Percentiles rank a stretch among this genome's conserved stretches.
These are phyloP conservation scores for Ophiostoma populinum DNA, from an alignment of 2,329 filamentous ascomycete species.

Conservation along the genomic window DNA sequence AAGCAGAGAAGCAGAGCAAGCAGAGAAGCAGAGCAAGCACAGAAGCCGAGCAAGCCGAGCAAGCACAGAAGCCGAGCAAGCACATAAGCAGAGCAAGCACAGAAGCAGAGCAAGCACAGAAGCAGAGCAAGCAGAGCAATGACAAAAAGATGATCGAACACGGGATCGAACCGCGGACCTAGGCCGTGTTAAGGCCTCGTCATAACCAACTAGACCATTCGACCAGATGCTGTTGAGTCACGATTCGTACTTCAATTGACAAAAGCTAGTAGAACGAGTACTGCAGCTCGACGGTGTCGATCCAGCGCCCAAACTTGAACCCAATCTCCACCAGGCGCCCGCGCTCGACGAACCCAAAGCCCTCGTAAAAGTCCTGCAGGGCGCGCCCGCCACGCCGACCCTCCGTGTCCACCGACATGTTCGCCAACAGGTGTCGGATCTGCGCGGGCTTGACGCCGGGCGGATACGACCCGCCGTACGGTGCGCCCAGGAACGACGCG, in stretches of 20 bases:
- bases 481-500: background rate
- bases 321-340: no score
- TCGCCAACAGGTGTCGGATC: background rate
- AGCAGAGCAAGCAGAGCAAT: background rate
- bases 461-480: background rate
- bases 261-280: background rate
- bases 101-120: no score
- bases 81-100: no score
- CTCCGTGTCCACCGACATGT: constrained; percentile 3
- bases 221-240: no score
- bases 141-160: constrained; percentile 1
- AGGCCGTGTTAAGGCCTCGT: constrained; percentile 3
- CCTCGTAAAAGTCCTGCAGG: background rate
- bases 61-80: no score
- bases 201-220: constrained; percentile 4
- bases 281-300: background rate
- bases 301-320: no score
- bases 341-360: no score
- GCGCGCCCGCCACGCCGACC: background rate
- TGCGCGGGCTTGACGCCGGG: background rate
- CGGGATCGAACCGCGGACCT: constrained; percentile 3
- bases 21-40: no score
- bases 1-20: no score
- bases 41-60: no score
- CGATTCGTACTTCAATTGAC: no score